Percentiles rank a stretch among this genome's conserved stretches.
Evolutionary conservation across 306 rosid species (phyloP).

Genomic region (Mimosa pudica): DNA sequence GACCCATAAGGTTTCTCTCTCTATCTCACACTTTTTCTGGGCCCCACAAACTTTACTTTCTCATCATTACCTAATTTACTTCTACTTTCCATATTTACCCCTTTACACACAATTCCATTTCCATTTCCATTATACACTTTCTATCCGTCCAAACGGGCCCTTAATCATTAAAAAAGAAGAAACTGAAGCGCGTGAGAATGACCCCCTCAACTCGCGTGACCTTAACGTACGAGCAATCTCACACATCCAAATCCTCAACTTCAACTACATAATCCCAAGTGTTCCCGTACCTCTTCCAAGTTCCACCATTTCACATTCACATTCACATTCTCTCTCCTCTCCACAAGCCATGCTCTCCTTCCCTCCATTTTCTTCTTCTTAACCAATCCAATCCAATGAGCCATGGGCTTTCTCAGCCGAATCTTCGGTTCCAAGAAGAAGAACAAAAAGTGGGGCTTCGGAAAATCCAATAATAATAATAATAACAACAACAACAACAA

Average conservation of each 20-base stretch:
- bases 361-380: not conserved
- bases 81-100: too few species aligned
- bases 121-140: too few species aligned
- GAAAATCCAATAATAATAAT: constrained; percentile 20
- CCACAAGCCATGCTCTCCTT: not conserved
- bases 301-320: not conserved
- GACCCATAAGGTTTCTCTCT: too few species aligned
- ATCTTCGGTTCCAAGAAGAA: constrained; percentile 59
- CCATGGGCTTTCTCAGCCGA: constrained; percentile 88
- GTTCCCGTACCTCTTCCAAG: not conserved
- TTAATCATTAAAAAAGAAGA: not conserved
- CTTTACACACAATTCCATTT: too few species aligned
- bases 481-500: not conserved
- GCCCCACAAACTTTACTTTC: too few species aligned
- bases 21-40: too few species aligned
- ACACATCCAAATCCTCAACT: constrained; percentile 27
- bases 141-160: too few species aligned
- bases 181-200: not conserved
- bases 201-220: constrained; percentile 11
- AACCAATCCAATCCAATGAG: constrained; percentile 29
- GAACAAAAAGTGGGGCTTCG: constrained; percentile 50
- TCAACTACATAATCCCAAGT: constrained; percentile 27
- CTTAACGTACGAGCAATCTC: not conserved
- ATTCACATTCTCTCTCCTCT: not conserved
- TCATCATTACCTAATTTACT: too few species aligned